These are phyloP conservation scores for Chernovozyma sophiae-reginae DNA, from an alignment of 1,139 yeast genomes.

Conservation along the genomic window DNA sequence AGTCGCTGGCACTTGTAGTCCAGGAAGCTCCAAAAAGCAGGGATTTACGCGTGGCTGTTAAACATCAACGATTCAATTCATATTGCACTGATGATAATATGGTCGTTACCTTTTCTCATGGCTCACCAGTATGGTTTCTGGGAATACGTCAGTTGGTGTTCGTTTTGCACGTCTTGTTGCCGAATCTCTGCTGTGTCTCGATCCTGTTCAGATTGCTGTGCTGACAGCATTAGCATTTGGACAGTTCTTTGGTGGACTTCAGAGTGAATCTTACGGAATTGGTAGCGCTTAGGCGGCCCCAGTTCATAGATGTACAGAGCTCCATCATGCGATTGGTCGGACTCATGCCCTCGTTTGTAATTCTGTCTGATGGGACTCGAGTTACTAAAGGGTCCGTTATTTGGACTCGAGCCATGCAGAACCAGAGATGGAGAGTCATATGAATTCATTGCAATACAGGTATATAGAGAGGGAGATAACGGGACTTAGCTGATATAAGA, in stretches of 20 bases:
- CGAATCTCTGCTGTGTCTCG: conserved; percentile 8
- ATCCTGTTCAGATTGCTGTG: conserved; percentile 15
- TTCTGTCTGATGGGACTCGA: background rate
- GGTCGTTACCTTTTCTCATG: no score
- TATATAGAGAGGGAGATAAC: no score
- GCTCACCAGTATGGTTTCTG: conserved; percentile 31
- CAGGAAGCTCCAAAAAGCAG: no score
- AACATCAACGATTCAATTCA: no score
- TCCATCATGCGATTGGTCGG: background rate
- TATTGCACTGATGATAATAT: no score
- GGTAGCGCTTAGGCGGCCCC: conserved; percentile 17
- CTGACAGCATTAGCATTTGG: conserved; percentile 23
- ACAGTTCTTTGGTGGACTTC: conserved; percentile 30
- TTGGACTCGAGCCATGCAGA: no score
- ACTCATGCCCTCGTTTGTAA: background rate
- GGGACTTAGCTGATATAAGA: no score
- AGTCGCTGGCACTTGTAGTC: no score
- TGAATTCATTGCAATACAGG: no score
- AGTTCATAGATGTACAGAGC: background rate
- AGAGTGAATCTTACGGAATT: conserved; percentile 24
- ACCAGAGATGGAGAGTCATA: no score
- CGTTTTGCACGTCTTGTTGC: background rate
- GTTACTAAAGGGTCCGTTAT: no score
- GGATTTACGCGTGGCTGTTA: no score
- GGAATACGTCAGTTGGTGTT: conserved; percentile 1